Conservation (phyloP, 1,284 basidiomycete genomes). For the Xanthoconium separans region DNA sequence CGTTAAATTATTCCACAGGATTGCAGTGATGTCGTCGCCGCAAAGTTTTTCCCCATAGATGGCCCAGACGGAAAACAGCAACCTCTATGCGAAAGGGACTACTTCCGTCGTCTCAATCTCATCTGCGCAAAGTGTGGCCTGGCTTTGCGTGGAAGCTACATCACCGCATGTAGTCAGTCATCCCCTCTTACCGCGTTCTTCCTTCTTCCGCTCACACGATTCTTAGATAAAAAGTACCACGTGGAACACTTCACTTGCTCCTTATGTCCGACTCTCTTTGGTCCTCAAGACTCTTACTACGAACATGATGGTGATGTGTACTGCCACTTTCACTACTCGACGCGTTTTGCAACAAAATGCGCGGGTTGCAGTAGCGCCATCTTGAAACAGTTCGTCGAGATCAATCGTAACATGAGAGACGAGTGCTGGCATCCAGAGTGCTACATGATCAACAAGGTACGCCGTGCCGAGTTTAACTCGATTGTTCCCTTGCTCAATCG, state of each 20-base stretch:
- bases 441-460: constrained; percentile 99
- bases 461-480: constrained; percentile 15
- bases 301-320: constrained; percentile 96
- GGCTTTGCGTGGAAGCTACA: constrained; percentile 95
- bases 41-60: constrained; percentile 99
- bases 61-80: constrained; percentile 81
- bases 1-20: constrained; percentile 57
- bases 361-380: constrained; percentile 98
- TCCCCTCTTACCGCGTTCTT: constrained; percentile 6
- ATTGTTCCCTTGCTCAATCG: constrained; percentile 16
- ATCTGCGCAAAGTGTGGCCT: constrained; percentile 96
- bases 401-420: constrained; percentile 96
- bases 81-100: constrained; percentile 97
- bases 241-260: constrained; percentile 99
- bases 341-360: constrained; percentile 97
- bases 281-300: constrained; percentile 98
- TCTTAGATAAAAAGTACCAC: constrained; percentile 94
- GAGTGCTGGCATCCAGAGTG: constrained; percentile 99
- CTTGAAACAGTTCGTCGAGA: constrained; percentile 99
- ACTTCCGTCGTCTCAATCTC: constrained; percentile 93
- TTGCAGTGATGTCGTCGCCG: constrained; percentile 93
- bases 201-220: constrained; percentile 15
- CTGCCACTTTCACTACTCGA: constrained; percentile 98
- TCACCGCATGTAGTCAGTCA: constrained; percentile 95
- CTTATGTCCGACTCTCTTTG: constrained; percentile 93